Base-by-base conservation (phyloP, 805 yeast species). In the Metschnikowia picachoensis region DNA sequence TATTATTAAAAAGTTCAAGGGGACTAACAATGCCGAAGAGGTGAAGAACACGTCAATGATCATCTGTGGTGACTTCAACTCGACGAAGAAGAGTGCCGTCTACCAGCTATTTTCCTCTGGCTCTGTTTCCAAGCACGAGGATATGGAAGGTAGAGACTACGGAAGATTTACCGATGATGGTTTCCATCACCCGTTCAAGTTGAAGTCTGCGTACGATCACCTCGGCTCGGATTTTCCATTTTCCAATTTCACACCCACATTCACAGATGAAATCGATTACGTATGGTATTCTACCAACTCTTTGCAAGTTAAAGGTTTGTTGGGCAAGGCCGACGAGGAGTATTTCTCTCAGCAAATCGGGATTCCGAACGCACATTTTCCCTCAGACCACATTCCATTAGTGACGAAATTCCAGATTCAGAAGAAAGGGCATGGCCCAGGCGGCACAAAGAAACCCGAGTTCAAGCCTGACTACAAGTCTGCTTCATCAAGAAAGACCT, bases 51-150 rank as follows among this genome's bases (percentile, higher is more conserved):
- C 83, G 28, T 91, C 97, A n/a, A 66, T 90, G 49, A 66, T 92
- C 14, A 82, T 94, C 34, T 87, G 97, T 70, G 98, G 98, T 65
- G 99, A 94, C 72, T 91, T 90, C 73, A 94, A 94, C 67, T 92
- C 98, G 1, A 83, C 84, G 41, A 70, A 77, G 15, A 82, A 85
- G 58, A 85, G 95, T 53, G 99, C 98, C 2, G 99, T 94, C 15
- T 92, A 88, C 64, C 94, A 90, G 68, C 74, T 94, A 53, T 78
- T 94, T 58, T 80, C 94, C 30, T 83, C 85, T 30, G 96, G 98
- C 33, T 68, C 78, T 33, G 89, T 86, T n/a, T 75, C 80, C 45
- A 77, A 81, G 40, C 98, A 92, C 64, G 72, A 67, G 17, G 99
- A 94, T 66, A 72, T 91, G 61, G 81, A 79, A 31, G 95, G 94